A percentile compares a stretch with the other conserved stretches of the same genome.
Evolutionary conservation across 768 basidiomycete species (phyloP).

Genomic region (Postia placenta): DNA sequence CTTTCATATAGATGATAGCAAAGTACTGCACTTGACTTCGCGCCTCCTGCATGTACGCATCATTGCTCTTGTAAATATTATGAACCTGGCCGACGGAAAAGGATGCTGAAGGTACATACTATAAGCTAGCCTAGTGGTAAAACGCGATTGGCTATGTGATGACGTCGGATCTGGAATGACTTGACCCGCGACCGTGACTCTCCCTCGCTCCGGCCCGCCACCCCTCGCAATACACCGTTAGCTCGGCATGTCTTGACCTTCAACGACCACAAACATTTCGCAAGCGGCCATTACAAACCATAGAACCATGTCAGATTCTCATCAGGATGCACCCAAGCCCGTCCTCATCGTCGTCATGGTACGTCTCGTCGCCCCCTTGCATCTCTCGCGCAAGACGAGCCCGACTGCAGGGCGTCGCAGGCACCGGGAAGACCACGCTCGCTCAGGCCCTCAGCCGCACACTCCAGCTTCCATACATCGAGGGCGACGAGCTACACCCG

Average conservation of each 20-base stretch:
- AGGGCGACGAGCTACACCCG: conserved; percentile 88
- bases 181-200: background rate
- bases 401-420: conserved; percentile 20
- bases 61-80: no score
- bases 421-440: conserved; percentile 25
- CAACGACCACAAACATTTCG: background rate
- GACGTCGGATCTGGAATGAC: no score
- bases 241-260: background rate
- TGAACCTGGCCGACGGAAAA: no score
- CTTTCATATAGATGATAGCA: no score
- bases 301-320: background rate
- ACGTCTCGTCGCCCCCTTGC: conserved; percentile 9
- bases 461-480: conserved; percentile 71
- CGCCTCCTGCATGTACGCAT: no score
- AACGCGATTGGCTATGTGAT: no score
- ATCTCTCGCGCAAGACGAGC: background rate
- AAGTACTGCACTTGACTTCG: no score
- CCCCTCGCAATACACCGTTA: background rate
- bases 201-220: background rate
- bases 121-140: no score
- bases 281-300: background rate
- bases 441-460: conserved; percentile 20
- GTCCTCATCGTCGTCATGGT: conserved; percentile 50
- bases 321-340: conserved; percentile 6
- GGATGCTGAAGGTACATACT: no score